Evolutionary conservation across 2,329 filamentous ascomycete species (phyloP).

Genomic region (Hypocreales sp.): DNA sequence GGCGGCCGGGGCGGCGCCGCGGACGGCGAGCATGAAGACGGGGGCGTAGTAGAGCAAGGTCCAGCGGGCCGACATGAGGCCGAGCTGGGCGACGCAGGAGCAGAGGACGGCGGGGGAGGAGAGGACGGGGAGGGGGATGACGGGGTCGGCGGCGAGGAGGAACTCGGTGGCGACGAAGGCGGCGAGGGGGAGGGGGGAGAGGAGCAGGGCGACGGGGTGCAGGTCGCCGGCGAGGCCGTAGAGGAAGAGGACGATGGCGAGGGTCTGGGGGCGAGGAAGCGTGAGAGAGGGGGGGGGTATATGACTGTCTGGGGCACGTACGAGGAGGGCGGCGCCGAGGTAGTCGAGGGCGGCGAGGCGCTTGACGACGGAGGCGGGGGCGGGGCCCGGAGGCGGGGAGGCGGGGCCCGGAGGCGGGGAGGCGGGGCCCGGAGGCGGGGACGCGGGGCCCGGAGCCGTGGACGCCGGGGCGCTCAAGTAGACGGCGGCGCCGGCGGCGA

Average conservation of each 20-base stretch:
- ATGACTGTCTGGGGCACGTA: no score
- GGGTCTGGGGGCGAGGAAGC: constrained; percentile 26
- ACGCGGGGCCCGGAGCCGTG: neutral
- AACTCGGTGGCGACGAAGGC: constrained; percentile 49
- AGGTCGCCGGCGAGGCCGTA: constrained; percentile 53
- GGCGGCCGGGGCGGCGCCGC: constrained; percentile 36
- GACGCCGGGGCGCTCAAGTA: constrained; percentile 46
- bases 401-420: neutral
- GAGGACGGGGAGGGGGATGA: constrained; percentile 55
- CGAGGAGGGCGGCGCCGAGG: constrained; percentile 50
- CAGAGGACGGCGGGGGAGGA: constrained; percentile 55
- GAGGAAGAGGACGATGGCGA: constrained; percentile 56
- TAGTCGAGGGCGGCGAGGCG: constrained; percentile 61
- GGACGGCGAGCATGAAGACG: constrained; percentile 46
- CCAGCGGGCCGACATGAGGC: constrained; percentile 73
- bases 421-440: neutral
- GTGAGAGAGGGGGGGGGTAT: neutral
- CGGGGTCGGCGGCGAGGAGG: constrained; percentile 47
- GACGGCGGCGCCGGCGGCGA: constrained; percentile 45
- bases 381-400: constrained; percentile 1
- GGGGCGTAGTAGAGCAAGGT: constrained; percentile 67
- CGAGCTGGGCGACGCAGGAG: constrained; percentile 58
- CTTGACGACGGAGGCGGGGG: constrained; percentile 18
- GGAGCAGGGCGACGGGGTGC: constrained; percentile 38
- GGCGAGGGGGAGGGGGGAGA: constrained; percentile 35